Evolutionary conservation across 1,139 yeast species (phyloP).

Genomic region (Nakaseomyces sp.): DNA sequence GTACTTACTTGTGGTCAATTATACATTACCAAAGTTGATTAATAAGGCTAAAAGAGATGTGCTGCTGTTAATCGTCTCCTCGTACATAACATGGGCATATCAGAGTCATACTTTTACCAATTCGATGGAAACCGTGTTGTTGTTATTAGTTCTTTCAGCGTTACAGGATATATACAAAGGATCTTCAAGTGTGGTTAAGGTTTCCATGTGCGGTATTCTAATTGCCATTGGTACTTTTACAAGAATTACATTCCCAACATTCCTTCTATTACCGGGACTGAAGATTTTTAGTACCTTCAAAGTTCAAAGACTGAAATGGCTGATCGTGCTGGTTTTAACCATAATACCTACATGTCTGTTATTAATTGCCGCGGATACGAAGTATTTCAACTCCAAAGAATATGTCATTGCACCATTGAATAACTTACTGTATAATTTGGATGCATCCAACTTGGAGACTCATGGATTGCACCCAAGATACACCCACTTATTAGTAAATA

Average conservation of each 20-base stretch:
- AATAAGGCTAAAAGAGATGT: conserved; percentile 37
- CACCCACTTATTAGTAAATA: conserved; percentile 63
- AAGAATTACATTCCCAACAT: conserved; percentile 74
- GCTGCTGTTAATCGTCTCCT: conserved; percentile 58
- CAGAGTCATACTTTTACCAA: conserved; percentile 89
- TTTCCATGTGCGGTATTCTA: conserved; percentile 40
- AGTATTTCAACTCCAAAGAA: conserved; percentile 18
- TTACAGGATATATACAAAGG: conserved; percentile 17
- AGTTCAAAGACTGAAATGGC: conserved; percentile 15
- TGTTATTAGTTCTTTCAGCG: conserved; percentile 46
- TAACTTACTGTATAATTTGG: conserved; percentile 62
- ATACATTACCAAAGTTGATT: not conserved
- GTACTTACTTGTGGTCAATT: conserved; percentile 13
- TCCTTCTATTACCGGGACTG: conserved; percentile 54
- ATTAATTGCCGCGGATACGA: conserved; percentile 51
- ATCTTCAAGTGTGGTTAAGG: not conserved
- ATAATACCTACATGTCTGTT: conserved; percentile 32
- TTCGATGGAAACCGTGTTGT: conserved; percentile 65
- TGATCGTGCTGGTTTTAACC: conserved; percentile 30
- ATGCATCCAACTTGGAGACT: conserved; percentile 46
- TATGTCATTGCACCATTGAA: conserved; percentile 65
- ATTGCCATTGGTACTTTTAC: conserved; percentile 69
- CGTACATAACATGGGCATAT: conserved; percentile 69
- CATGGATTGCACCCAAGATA: conserved; percentile 83
- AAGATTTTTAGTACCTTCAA: conserved; percentile 34